These are phyloP conservation scores for Thamnidium elegans DNA, from an alignment of 192 early-diverging fungal species.

Conservation along the genomic window DNA sequence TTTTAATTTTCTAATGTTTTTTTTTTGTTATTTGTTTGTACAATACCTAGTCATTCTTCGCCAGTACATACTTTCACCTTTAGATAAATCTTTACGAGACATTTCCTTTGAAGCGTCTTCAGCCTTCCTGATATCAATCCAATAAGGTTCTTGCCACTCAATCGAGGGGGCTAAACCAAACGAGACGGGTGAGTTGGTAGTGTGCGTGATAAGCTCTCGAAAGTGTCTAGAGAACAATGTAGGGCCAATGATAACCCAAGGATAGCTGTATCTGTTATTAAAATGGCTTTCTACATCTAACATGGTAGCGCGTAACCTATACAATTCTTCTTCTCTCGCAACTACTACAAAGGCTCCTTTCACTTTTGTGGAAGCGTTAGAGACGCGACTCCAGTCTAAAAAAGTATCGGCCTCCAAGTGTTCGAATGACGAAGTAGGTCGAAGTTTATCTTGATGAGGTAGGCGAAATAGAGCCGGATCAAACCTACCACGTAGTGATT, in stretches of 20 bases:
- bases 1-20: neutral
- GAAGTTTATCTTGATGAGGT: too few species aligned
- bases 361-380: conserved; percentile 37
- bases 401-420: too few species aligned
- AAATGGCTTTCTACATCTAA: conserved; percentile 72
- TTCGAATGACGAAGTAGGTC: too few species aligned
- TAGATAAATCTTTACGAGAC: conserved; percentile 41
- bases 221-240: conserved; percentile 60
- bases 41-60: conserved; percentile 30
- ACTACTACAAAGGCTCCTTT: conserved; percentile 73
- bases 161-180: conserved; percentile 48
- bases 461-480: too few species aligned
- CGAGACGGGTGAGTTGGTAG: conserved; percentile 50
- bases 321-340: conserved; percentile 64
- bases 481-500: too few species aligned
- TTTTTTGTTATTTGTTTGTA: neutral
- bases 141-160: conserved; percentile 63
- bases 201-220: conserved; percentile 47
- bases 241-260: conserved; percentile 85
- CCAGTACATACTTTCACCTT: conserved; percentile 60
- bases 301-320: conserved; percentile 55
- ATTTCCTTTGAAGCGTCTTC: conserved; percentile 46
- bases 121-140: conserved; percentile 53
- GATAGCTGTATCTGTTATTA: conserved; percentile 73
- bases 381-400: conserved; percentile 4